Percentiles rank a stretch among this genome's conserved stretches.
phyloP scores from a whole-genome alignment of 345 rosid genomes.

The Arabis hirsuta region DNA sequence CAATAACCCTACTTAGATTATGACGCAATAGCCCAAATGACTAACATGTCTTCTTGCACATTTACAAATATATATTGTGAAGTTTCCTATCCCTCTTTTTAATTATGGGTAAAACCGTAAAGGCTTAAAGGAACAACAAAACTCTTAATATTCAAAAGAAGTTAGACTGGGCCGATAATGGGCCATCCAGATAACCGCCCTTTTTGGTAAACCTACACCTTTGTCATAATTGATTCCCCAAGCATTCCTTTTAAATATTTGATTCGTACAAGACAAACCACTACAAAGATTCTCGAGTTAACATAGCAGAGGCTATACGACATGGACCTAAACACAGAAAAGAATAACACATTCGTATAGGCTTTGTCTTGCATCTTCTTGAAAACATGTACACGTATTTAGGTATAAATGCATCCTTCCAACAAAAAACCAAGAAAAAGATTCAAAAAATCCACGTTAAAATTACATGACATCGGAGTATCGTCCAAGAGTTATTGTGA shows the following conservation, averaged over 20 bases:
- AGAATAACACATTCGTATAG: constrained; percentile 38
- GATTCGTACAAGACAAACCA: constrained; percentile 36
- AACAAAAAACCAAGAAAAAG: neutral
- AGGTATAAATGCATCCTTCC: constrained; percentile 10
- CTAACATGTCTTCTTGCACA: too few relatives aligned
- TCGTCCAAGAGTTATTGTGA: constrained; percentile 57
- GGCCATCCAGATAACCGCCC: neutral
- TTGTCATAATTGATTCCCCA: constrained; percentile 31
- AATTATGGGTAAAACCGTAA: too few relatives aligned
- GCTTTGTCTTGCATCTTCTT: constrained; percentile 31
- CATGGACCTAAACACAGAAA: constrained; percentile 26
- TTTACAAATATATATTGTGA: too few relatives aligned
- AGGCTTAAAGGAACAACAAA: too few relatives aligned
- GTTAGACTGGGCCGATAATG: constrained; percentile 28
- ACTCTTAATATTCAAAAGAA: too few relatives aligned
- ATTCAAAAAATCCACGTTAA: neutral
- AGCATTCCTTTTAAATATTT: constrained; percentile 21
- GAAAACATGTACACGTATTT: constrained; percentile 32
- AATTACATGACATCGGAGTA: constrained; percentile 23
- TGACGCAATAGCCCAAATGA: too few relatives aligned
- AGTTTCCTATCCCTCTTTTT: too few relatives aligned
- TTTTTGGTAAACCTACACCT: constrained; percentile 1
- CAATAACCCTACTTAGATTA: too few relatives aligned
- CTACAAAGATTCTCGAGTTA: constrained; percentile 33
- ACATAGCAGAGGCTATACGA: constrained; percentile 32